These are phyloP conservation scores for Chlorokybus atmophyticus DNA, from an alignment of 139 green algal species.

Conservation along the genomic window DNA sequence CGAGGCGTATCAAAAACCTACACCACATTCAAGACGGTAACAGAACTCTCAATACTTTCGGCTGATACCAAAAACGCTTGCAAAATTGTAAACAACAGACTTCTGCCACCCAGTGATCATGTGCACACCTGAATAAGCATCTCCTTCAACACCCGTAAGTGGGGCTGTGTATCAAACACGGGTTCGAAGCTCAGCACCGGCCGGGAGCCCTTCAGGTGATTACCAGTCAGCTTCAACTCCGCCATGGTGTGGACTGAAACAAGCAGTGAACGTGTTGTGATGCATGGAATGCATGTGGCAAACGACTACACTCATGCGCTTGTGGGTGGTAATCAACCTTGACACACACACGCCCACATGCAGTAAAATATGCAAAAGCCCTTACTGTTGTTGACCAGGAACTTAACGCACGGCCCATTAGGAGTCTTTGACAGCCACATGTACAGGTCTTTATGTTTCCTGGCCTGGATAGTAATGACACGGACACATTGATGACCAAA, in stretches of 20 bases:
- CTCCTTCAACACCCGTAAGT: slow-evolving; percentile 81
- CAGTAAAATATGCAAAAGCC: not conserved
- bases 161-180: slow-evolving; percentile 75
- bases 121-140: slow-evolving; percentile 39
- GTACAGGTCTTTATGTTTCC: slow-evolving; percentile 94
- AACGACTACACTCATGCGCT: too few relatives aligned
- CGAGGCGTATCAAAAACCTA: slow-evolving; percentile 70
- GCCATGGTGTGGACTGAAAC: slow-evolving; percentile 87
- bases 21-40: too few relatives aligned
- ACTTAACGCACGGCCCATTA: slow-evolving; percentile 83
- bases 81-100: too few relatives aligned
- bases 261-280: too few relatives aligned
- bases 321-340: not conserved
- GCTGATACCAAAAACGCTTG: too few relatives aligned
- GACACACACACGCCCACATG: slow-evolving; percentile 9
- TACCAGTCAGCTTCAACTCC: slow-evolving; percentile 91
- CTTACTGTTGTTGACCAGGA: slow-evolving; percentile 66
- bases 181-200: slow-evolving; percentile 61
- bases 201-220: slow-evolving; percentile 88
- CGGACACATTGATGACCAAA: not conserved
- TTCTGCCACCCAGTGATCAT: too few relatives aligned
- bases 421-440: slow-evolving; percentile 86
- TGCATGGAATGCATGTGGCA: too few relatives aligned
- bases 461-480: slow-evolving; percentile 32
- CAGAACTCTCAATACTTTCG: too few relatives aligned